Conservation (phyloP, 1,284 basidiomycete species). For the Tilletia setariae region DNA sequence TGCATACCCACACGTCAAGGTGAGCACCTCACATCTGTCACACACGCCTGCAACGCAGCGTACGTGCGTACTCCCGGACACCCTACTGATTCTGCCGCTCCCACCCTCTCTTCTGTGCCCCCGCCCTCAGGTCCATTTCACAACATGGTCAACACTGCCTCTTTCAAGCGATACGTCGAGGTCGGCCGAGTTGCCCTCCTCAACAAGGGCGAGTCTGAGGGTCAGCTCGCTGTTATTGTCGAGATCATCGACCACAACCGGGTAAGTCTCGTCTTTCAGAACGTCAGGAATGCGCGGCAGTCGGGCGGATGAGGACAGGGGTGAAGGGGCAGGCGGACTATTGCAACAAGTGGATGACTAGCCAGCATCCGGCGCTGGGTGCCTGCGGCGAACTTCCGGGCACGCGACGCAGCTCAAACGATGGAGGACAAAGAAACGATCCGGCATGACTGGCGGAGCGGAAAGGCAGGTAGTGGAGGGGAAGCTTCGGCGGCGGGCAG, state of each 20-base stretch:
- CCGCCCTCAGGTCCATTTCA: neutral
- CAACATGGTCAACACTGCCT: slow-evolving; percentile 26
- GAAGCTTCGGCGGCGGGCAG: too few relatives aligned
- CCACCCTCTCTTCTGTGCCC: neutral
- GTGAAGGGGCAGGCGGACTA: neutral
- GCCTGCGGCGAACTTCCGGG: neutral
- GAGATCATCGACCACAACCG: slow-evolving; percentile 99
- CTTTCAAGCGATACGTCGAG: slow-evolving; percentile 94
- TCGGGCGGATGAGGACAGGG: neutral
- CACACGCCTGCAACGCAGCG: too few relatives aligned
- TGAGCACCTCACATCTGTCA: neutral
- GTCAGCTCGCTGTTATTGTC: slow-evolving; percentile 89
- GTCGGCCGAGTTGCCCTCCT: slow-evolving; percentile 97
- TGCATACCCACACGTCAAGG: neutral
- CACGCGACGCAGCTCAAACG: too few relatives aligned
- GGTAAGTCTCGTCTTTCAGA: slow-evolving; percentile 61
- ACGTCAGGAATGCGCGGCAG: neutral
- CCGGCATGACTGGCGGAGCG: too few relatives aligned
- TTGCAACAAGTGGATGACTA: neutral
- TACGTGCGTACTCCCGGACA: neutral
- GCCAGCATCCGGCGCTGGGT: neutral
- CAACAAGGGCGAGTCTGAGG: slow-evolving; percentile 77
- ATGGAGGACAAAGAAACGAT: too few relatives aligned
- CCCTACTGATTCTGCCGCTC: neutral
- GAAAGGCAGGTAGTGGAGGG: too few relatives aligned